A percentile compares a stretch with the other conserved stretches of the same genome.
Conservation (phyloP, 257 asterid species). For the Solanum bulbocastanum region DNA sequence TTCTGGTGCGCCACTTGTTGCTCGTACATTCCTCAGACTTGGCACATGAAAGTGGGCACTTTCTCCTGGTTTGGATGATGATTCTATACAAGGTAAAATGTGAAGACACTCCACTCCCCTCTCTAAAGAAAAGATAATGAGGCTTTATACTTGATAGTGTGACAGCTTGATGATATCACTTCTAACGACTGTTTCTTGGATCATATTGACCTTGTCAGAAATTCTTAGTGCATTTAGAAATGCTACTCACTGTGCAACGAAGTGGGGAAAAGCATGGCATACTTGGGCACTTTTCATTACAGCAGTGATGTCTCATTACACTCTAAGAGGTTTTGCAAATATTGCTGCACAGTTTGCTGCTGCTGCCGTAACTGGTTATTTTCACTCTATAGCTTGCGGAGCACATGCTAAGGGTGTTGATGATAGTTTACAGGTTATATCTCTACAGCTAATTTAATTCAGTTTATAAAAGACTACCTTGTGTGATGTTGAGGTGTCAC, state of each 20-base stretch:
- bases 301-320: slow-evolving; percentile 97
- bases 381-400: slow-evolving; percentile 96
- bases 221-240: slow-evolving; percentile 75
- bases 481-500: background rate
- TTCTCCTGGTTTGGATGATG: slow-evolving; percentile 85
- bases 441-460: background rate
- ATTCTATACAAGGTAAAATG: slow-evolving; percentile 70
- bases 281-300: slow-evolving; percentile 98
- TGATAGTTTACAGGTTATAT: slow-evolving; percentile 86
- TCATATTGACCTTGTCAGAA: slow-evolving; percentile 33
- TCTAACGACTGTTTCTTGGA: background rate
- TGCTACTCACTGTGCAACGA: slow-evolving; percentile 80
- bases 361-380: slow-evolving; percentile 95
- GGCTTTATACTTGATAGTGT: background rate
- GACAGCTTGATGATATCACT: slow-evolving; percentile 10
- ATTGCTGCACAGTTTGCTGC: slow-evolving; percentile 77
- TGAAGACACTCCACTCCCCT: background rate
- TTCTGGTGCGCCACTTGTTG: slow-evolving; percentile 69
- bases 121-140: background rate
- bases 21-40: slow-evolving; percentile 69
- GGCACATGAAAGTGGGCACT: slow-evolving; percentile 98
- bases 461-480: background rate
- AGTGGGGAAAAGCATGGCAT: slow-evolving; percentile 99
- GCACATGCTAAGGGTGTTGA: slow-evolving; percentile 98
- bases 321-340: slow-evolving; percentile 58